Base-by-base conservation (phyloP, 2,329 filamentous ascomycete species). In the Sclerotinia minor region DNA sequence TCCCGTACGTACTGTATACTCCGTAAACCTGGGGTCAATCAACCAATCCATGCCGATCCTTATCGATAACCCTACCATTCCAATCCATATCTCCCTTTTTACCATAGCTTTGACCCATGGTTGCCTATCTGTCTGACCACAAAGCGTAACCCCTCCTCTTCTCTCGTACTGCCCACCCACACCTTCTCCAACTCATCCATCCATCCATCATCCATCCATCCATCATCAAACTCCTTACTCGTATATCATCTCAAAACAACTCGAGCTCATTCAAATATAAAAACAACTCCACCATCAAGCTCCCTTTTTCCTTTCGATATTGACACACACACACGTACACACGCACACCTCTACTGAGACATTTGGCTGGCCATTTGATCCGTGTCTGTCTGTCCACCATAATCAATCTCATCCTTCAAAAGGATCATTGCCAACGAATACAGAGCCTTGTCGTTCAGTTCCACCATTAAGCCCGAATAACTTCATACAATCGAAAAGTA, bases 51-150 rank as follows among this genome's bases (percentile, higher is more conserved):
- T 54, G 29, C 38, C 7, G 32, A 57, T 38, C 11, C 41, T 59
- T 59, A 59, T 59, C 57, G 41, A 59, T 32, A 38, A 35, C 35
- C 35, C 7, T 35, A 8, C 35, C 35, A 11, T 38, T 7, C 11
- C 9, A 13, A 8, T 38, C 32, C 17, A 47, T 32, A 59, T 6
- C 7, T 38, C 7, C 15, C 24, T 45, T 6, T 54, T 54, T 35
- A 54, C 52, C 52, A 54, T 60, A 60, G 41, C 57, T 35, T 32
- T 1, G 58, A 49, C 32, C 50, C 38, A 47, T 45, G 2, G 32
- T 29, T 52, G 47, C 60, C 47, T 64, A 44, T 64, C 35, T 32
- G n/a, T 59, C 41, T 65, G 41, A 65, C 63, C 41, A 58, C 53
- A 41, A 17, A 49, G n/a, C 63, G n/a, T 55, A 44, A 55, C 49